Percentiles rank a stretch among this genome's conserved stretches.
Conservation (phyloP, 2,329 filamentous ascomycete species). For the Xylariaceae sp. region DNA sequence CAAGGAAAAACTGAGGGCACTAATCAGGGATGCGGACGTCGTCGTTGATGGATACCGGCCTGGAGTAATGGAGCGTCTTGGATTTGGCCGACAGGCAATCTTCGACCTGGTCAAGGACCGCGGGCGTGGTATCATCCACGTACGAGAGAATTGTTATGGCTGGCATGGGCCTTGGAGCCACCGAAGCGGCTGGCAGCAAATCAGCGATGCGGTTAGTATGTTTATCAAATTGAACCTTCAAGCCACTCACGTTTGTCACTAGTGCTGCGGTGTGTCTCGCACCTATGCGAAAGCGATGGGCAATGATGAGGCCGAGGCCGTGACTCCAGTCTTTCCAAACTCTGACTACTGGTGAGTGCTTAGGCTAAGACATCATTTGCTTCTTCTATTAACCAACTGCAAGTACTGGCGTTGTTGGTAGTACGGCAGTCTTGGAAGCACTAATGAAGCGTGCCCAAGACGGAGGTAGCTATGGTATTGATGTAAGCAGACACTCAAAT, state of each 20-base stretch:
- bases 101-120: conserved; percentile 33
- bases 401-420: conserved; percentile 52
- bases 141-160: conserved; percentile 46
- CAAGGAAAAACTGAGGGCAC: conserved; percentile 18
- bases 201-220: conserved; percentile 27
- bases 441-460: conserved; percentile 47
- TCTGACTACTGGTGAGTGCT: conserved; percentile 32
- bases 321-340: conserved; percentile 40
- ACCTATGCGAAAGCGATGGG: conserved; percentile 29
- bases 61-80: conserved; percentile 41
- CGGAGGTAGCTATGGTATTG: conserved; percentile 50
- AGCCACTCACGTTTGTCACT: background rate
- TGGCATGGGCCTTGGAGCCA: conserved; percentile 42
- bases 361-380: background rate
- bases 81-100: conserved; percentile 38
- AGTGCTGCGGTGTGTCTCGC: conserved; percentile 21
- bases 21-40: conserved; percentile 45
- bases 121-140: conserved; percentile 41
- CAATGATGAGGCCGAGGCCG: conserved; percentile 33
- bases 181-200: conserved; percentile 45
- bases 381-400: background rate
- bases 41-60: conserved; percentile 46
- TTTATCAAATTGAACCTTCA: background rate
- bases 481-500: conserved; percentile 44
- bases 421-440: conserved; percentile 49